These are phyloP conservation scores for Calonectria hongkongensis DNA, from an alignment of 2,329 filamentous ascomycete species.

Conservation along the genomic window DNA sequence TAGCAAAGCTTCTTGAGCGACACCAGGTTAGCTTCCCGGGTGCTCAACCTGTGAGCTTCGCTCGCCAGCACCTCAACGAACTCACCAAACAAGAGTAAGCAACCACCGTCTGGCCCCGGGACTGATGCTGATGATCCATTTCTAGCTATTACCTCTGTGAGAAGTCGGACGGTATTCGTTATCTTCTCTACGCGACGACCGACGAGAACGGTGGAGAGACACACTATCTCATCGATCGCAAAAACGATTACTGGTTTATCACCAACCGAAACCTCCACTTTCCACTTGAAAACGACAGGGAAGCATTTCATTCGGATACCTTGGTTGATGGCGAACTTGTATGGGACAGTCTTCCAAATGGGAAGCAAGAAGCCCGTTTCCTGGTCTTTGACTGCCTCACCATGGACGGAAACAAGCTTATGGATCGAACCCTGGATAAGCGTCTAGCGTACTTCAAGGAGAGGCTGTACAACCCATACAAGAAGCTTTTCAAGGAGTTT, in stretches of 20 bases:
- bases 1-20: constrained; percentile 84
- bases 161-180: constrained; percentile 97
- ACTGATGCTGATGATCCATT: constrained; percentile 37
- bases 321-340: constrained; percentile 96
- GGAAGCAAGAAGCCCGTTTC: constrained; percentile 83
- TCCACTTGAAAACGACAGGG: constrained; percentile 79
- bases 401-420: constrained; percentile 84
- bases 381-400: constrained; percentile 96
- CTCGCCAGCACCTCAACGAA: constrained; percentile 87
- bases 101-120: not conserved
- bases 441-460: constrained; percentile 90
- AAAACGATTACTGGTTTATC: constrained; percentile 97
- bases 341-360: constrained; percentile 83
- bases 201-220: constrained; percentile 78
- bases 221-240: constrained; percentile 96
- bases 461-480: constrained; percentile 83
- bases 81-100: constrained; percentile 84
- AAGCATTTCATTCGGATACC: constrained; percentile 85
- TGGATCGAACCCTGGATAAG: constrained; percentile 89
- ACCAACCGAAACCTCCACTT: constrained; percentile 83
- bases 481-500: constrained; percentile 76
- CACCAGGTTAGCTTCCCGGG: constrained; percentile 84
- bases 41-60: constrained; percentile 96
- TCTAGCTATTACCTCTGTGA: constrained; percentile 95
- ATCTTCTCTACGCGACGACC: constrained; percentile 90